These are phyloP conservation scores for Aspergillus sp. DNA, from an alignment of 2,329 filamentous ascomycete genomes.

Conservation along the genomic window DNA sequence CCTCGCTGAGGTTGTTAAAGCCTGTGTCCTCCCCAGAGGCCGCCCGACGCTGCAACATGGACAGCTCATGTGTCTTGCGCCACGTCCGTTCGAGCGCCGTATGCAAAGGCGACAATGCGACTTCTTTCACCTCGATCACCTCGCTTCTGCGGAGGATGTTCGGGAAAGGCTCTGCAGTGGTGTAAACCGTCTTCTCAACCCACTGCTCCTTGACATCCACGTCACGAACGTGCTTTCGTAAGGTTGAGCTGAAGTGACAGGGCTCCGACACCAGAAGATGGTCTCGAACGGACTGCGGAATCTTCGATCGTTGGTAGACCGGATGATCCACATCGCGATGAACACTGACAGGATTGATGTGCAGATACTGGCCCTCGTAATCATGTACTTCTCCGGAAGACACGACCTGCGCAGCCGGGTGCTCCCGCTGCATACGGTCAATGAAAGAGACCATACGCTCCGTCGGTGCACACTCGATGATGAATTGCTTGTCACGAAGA, in stretches of 20 bases:
- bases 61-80: constrained; percentile 85
- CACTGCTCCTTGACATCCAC: constrained; percentile 69
- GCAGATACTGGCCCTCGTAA: constrained; percentile 85
- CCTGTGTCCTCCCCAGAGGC: constrained; percentile 71
- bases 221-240: constrained; percentile 68
- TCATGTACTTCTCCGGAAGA: constrained; percentile 71
- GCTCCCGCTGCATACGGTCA: constrained; percentile 87
- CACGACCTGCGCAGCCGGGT: constrained; percentile 81
- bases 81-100: constrained; percentile 89
- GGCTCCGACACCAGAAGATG: constrained; percentile 78
- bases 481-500: constrained; percentile 85
- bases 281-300: constrained; percentile 80
- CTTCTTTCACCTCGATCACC: constrained; percentile 68
- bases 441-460: constrained; percentile 82
- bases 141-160: constrained; percentile 88
- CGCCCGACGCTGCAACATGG: constrained; percentile 71
- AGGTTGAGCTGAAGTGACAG: constrained; percentile 75
- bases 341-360: constrained; percentile 76
- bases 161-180: constrained; percentile 82
- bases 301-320: constrained; percentile 84
- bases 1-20: constrained; percentile 70
- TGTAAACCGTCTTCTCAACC: constrained; percentile 82
- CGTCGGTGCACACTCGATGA: constrained; percentile 78
- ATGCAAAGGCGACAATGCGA: constrained; percentile 72
- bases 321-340: constrained; percentile 80